phyloP scores from a whole-genome alignment of 495 filamentous ascomycete genomes.

The Choiromyces venosus region DNA sequence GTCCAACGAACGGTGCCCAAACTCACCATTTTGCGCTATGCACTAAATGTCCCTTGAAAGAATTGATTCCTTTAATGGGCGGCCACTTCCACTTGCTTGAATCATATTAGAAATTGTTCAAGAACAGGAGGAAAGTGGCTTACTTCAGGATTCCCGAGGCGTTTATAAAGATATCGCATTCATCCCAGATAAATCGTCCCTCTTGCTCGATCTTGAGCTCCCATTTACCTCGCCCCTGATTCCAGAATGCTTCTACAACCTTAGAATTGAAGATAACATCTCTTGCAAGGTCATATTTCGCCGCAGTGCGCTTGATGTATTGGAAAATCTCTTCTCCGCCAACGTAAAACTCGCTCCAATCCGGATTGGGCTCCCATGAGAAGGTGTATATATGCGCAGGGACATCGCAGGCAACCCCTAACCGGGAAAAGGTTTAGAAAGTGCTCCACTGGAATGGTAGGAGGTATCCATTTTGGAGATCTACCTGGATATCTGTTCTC shows the following conservation, averaged over 20 bases:
- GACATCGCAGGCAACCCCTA: constrained; percentile 35
- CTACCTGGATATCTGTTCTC: constrained; percentile 52
- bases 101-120: constrained; percentile 31
- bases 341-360: constrained; percentile 40
- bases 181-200: constrained; percentile 43
- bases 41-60: constrained; percentile 53
- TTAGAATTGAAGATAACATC: constrained; percentile 37
- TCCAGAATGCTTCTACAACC: constrained; percentile 39
- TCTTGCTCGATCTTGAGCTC: constrained; percentile 40
- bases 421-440: not conserved
- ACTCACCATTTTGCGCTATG: constrained; percentile 55
- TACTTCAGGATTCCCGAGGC: constrained; percentile 48
- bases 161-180: constrained; percentile 52
- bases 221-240: constrained; percentile 39
- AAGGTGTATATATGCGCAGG: constrained; percentile 40
- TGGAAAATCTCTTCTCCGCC: constrained; percentile 35
- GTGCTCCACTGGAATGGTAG: too few relatives aligned
- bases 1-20: constrained; percentile 40
- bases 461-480: not conserved
- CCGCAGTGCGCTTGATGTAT: constrained; percentile 39
- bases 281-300: constrained; percentile 41
- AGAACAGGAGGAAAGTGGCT: not conserved
- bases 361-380: constrained; percentile 42
- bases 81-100: constrained; percentile 55
- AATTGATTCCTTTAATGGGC: constrained; percentile 50